Conservation (phyloP, 192 early-diverging fungal species). For the Chytriomyces sp. region DNA sequence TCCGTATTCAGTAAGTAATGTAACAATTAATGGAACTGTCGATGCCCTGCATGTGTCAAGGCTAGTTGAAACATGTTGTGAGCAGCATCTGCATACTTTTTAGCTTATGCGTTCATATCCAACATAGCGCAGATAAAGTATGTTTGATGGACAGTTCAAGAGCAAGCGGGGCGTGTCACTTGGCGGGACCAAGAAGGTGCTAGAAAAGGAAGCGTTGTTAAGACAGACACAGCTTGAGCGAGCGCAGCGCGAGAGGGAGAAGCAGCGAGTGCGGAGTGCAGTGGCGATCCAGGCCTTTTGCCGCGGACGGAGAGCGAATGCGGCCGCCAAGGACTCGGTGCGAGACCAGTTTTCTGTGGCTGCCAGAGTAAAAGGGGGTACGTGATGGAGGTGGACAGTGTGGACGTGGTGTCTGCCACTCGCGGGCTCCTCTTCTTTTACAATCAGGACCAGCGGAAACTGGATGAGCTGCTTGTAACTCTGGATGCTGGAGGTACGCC, state of each 20-base stretch:
- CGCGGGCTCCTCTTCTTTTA: not conserved
- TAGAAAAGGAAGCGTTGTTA: slow-evolving; percentile 71
- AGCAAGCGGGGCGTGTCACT: slow-evolving; percentile 39
- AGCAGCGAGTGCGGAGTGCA: slow-evolving; percentile 58
- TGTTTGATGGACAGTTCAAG: not conserved
- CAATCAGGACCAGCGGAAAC: not conserved
- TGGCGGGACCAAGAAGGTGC: slow-evolving; percentile 65
- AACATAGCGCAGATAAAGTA: too few species aligned
- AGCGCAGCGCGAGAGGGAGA: slow-evolving; percentile 69
- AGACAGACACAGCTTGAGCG: slow-evolving; percentile 73
- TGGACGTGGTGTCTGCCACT: not conserved
- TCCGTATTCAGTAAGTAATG: too few species aligned
- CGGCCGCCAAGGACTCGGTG: not conserved
- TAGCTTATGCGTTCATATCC: too few species aligned
- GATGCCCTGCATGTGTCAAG: too few species aligned
- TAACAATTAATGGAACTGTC: too few species aligned
- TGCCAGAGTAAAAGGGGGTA: not conserved
- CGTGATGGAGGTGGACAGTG: not conserved
- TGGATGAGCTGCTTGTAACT: too few species aligned
- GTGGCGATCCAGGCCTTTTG: slow-evolving; percentile 63
- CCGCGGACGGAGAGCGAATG: not conserved
- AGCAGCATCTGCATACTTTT: too few species aligned
- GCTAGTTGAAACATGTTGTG: too few species aligned
- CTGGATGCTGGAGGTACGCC: too few species aligned
- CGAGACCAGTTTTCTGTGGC: not conserved